Evolutionary conservation across 1,284 basidiomycete species (phyloP), one percentile per base, ranked within the genome.

Genomic region (Porogramme epimiltina): DNA sequence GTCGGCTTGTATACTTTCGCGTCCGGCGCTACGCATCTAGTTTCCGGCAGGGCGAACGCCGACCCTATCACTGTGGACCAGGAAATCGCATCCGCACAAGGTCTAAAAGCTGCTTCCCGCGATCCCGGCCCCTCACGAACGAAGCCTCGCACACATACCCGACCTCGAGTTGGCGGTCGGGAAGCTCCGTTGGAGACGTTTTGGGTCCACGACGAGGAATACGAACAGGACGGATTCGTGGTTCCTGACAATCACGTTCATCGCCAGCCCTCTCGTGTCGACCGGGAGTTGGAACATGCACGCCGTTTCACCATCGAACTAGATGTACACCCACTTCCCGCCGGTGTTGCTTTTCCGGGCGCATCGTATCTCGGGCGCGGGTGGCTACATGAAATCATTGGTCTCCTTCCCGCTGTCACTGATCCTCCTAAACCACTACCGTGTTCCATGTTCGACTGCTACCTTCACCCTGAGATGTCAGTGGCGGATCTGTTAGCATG

Each of bases 361-460:
- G 65, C 68, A 16, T 80, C 82, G 2, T 86, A 81, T 58, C 73
- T 84, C 23, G 77, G 76, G 20, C 78, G 73, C 51, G 84, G 86
- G 2, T 72, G 76, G 63, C 76, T 91, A 6, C 67, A 77, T 49
- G 79, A 84, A 24, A 71, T 90, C 16, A 48, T 47, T 38, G 42
- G 36, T 49, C 56, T 38, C 37, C 38, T 43, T 43, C 60, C 51
- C 9, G 51, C 43, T 2, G 40, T 41, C 4, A 49, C 52, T 8
- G 51, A 49, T 10, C 23, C 45, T 19, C 49, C 49, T 13, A 22
- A 41, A 0, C 57, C 57, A 4, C 47, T 39, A 2, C 52, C 57
- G 8, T 54, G 57, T 47, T 45, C 54, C 1, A 48, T 59, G 37
- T 56, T 60, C 40, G 59, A 56, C 23, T 54, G 62, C 28, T 45